Evolutionary conservation across 2,329 filamentous ascomycete genomes (phyloP), one percentile per base, ranked within the genome.

Genomic region (Anthostomella pinea): DNA sequence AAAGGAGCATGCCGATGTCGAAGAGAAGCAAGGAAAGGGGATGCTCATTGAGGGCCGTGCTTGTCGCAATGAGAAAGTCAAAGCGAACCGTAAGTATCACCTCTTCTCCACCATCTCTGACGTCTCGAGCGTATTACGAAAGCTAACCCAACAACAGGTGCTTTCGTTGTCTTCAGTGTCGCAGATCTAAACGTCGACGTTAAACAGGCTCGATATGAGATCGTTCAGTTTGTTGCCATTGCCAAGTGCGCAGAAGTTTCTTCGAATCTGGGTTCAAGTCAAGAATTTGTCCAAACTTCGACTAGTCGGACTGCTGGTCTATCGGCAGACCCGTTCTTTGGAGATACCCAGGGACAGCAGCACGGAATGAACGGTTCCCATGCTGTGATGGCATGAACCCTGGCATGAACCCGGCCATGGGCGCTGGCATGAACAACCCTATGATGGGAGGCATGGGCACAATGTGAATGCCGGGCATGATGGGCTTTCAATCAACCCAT

Each of bases 21-120:
- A 78, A 13, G 61, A 77, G 34, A 45, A 49, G 2, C 39, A 68
- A 4, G 77, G 71, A 7, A 67, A 65, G 26, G 73, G 72, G 9
- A 53, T 62, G 7, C 41, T 68, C 3, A 73, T 82, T 35, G 65
- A 73, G 27, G 77, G 75, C 10, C 74, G 80, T 8, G 64, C 70
- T 9, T 78, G 75, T 56, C 75, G 80, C 13, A 75, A 69, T 14
- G 79, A 84, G 60, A 73, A 68, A 57, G 75, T 75, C 14, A 73
- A 73, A 45, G 78, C 73, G 16, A 75, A 79, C 48, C 67, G 79
- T 77, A 58, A 63, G 73, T 59, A 30, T 11, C 28, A 22, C n/a
- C n/a, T n/a, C n/a, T n/a, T n/a, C n/a, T n/a, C n/a, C n/a, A 9
- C 40, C 8, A 33, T 9, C 16, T n/a, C 10, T 20, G 3, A 8